Evolutionary conservation across 2,329 filamentous ascomycete species (phyloP), one percentile per base, ranked within the genome.

Genomic region (Fusarium fracticaudum): DNA sequence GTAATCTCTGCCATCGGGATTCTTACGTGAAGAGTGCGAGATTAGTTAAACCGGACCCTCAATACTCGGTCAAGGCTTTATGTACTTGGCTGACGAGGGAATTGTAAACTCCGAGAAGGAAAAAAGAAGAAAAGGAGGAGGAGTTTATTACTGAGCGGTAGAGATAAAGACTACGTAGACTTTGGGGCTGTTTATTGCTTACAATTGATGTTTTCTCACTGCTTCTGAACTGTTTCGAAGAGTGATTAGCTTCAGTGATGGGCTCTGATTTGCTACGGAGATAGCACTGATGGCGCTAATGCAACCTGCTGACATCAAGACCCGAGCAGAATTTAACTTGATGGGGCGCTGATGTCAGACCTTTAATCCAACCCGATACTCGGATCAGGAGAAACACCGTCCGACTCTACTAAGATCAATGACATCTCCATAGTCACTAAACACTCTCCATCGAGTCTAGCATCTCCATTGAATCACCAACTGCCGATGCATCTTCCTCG

Each of bases 291-390:
- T 13, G 38, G 53, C 73, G 67, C 74, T 78, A 78, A 78, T 78
- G 76, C 76, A 73, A 71, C 59, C 53, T 71, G 76, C 67, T 73
- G 68, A 76, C 72, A 60, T 61, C 67, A 67, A 64, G 57, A 47
- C 24, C 72, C 50, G 53, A 50, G 12, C 43, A 70, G 38, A 57
- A 35, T 54, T 53, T 59, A 50, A 45, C 26, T 4, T 35, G 53
- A 60, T 37, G 43, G 33, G 58, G n/a, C 24, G 11, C 58, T 67
- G 71, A 69, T 69, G 71, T 74, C 72, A 75, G 72, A 72, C 47
- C 33, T 74, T 58, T 74, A 58, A 64, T 60, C 41, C 10, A 31
- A 53, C 45, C n/a, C 11, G 4, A 24, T 31, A 7, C 44, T 54
- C 33, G n/a, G 43, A 40, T 60, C 44, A 67, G 17, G 17, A 37